Evolutionary conservation across 805 yeast species (phyloP), one percentile per base, ranked within the genome.

Genomic region (Pichia occidentalis): DNA sequence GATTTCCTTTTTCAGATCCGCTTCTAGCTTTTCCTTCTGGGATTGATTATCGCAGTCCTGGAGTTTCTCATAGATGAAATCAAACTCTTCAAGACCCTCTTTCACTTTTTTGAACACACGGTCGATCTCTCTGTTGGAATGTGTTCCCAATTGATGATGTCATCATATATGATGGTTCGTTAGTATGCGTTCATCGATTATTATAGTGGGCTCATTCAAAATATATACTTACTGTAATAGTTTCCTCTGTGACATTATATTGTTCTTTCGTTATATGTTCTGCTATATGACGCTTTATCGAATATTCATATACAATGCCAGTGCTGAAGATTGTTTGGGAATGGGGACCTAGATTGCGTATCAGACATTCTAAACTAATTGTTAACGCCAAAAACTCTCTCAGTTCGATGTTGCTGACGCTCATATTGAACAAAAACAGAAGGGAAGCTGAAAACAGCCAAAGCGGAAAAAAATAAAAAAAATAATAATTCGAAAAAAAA

Each of bases 21-120:
- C 73, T 59, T 92, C 98, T 42, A 92, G 70, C 60, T 90, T 90
- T 58, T 90, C 97, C 64, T 90, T 84, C 58, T 88, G 95, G 3
- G 95, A 78, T 47, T 76, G 82, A 51, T 82, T 82, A 46, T 86
- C 88, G 34, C 94, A 77, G 35, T 72, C 71, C 60, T 78, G 81
- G 27, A 90, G 75, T 62, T 90, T 90, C 29, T 85, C 95, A 54
- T 90, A 83, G 24, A 85, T 77, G 37, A 73, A 79, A 54, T 90
- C 95, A 54, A 90, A 90, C 44, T 77, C 82, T 37, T 74, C 78
- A 29, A 90, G 72, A 8, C 98, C 98, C 65, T 90, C 98, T 41
- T 79, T 75, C 38, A 92, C 95, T 61, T 92, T 86, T 61, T 86
- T 86, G 64, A 83, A 74, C 53, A 88, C 86, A 56, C 88, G 85